Conservation (phyloP, 164 flowering plant species). For the Tetrastigma voinierianum region DNA sequence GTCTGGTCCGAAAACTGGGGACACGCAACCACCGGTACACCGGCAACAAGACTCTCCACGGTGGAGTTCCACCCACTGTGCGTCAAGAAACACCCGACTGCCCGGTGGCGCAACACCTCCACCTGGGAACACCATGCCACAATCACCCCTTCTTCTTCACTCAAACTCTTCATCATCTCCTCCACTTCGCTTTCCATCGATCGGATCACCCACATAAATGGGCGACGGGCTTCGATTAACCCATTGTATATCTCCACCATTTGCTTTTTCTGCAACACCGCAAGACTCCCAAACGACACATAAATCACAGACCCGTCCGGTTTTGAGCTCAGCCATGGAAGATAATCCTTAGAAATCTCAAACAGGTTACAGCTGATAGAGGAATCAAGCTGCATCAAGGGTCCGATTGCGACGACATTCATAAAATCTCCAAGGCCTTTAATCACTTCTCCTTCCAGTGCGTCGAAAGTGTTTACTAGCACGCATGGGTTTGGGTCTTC, state of each 20-base stretch:
- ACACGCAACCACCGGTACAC: constrained; percentile 53
- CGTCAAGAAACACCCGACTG: constrained; percentile 59
- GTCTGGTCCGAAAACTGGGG: constrained; percentile 60
- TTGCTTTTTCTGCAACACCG: constrained; percentile 11
- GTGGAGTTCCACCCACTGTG: constrained; percentile 84
- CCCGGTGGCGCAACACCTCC: constrained; percentile 45
- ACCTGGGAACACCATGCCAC: constrained; percentile 61
- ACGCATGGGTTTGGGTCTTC: constrained; percentile 12
- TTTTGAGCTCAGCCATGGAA: constrained; percentile 19
- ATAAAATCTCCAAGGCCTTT: neutral
- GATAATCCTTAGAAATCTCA: constrained; percentile 6
- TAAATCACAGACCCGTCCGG: constrained; percentile 13
- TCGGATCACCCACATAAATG: constrained; percentile 36
- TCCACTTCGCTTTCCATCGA: neutral
- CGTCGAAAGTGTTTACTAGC: constrained; percentile 21
- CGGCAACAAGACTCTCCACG: constrained; percentile 41
- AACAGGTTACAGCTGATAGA: constrained; percentile 7
- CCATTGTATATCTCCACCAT: constrained; percentile 24
- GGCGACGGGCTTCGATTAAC: constrained; percentile 1
- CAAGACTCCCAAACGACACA: constrained; percentile 16
- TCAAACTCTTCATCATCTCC: constrained; percentile 7
- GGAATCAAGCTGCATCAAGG: constrained; percentile 10
- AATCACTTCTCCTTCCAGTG: constrained; percentile 11
- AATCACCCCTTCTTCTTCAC: constrained; percentile 30
- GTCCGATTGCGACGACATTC: constrained; percentile 16